A percentile compares a stretch with the other conserved stretches of the same genome.
Conservation (phyloP, 148 eudicot genomes). For the Euryodendron excelsum region DNA sequence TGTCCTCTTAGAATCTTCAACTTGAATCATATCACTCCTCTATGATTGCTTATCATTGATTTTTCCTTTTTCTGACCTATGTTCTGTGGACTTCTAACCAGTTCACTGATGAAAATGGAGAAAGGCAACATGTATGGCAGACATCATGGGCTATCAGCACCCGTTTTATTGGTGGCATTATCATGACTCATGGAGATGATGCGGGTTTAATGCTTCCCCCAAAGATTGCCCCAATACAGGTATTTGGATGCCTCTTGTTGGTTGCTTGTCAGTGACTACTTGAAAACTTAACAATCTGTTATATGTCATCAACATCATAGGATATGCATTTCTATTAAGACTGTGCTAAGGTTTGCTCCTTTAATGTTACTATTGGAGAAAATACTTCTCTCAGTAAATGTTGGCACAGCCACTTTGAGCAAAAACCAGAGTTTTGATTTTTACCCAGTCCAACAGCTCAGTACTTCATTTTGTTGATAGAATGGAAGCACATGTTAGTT, state of each 20-base stretch:
- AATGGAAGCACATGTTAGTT: not conserved
- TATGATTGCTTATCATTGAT: not conserved
- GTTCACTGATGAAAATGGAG: conserved; percentile 94
- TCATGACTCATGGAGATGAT: conserved; percentile 99
- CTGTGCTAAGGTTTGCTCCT: not conserved
- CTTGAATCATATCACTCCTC: not conserved
- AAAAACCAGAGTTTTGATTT: not conserved
- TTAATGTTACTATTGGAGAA: not conserved
- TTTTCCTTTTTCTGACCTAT: not conserved
- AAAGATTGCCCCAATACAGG: conserved; percentile 93
- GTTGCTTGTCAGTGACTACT: not conserved
- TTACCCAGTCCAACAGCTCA: not conserved
- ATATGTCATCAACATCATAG: not conserved
- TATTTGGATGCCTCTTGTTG: conserved; percentile 25
- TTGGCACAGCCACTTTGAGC: not conserved
- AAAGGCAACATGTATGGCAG: conserved; percentile 94
- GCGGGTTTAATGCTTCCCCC: conserved; percentile 97
- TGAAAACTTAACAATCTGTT: not conserved
- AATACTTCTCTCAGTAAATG: not conserved
- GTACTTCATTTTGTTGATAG: not conserved
- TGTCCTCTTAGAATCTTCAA: no score
- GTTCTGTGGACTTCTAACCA: conserved; percentile 19
- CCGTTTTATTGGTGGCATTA: conserved; percentile 95
- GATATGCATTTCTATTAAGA: not conserved
- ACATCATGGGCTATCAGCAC: conserved; percentile 99